Percentiles rank a stretch among this genome's conserved stretches.
These are phyloP conservation scores for Nemophila menziesii DNA, from an alignment of 257 asterid species.

Conservation along the genomic window DNA sequence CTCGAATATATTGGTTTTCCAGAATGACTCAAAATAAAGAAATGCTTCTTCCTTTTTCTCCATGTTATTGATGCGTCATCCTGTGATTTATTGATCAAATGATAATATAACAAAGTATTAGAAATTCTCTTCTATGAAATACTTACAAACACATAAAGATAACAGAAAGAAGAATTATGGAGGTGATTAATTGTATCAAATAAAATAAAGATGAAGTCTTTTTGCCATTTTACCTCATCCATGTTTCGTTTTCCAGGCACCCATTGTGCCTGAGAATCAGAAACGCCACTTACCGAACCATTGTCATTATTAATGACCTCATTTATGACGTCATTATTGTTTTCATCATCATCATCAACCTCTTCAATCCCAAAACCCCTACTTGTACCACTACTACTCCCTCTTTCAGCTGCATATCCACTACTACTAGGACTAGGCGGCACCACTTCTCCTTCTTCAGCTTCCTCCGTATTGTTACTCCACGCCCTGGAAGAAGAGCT, in stretches of 20 bases:
- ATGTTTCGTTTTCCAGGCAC: conserved; percentile 73
- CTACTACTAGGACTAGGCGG: conserved; percentile 83
- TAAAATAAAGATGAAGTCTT: not conserved
- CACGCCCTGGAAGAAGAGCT: conserved; percentile 38
- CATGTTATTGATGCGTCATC: conserved; percentile 90
- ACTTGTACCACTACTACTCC: conserved; percentile 68
- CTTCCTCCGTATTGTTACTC: conserved; percentile 37
- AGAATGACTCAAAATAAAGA: conserved; percentile 78
- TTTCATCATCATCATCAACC: conserved; percentile 30
- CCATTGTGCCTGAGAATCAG: conserved; percentile 37
- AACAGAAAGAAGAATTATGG: no score
- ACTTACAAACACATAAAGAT: not conserved
- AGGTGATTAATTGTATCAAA: no score
- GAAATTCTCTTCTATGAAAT: not conserved
- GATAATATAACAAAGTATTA: conserved; percentile 2
- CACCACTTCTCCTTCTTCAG: conserved; percentile 47
- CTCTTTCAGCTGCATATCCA: conserved; percentile 91
- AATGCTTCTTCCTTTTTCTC: conserved; percentile 99
- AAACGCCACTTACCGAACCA: conserved; percentile 16
- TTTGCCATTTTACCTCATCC: conserved; percentile 51
- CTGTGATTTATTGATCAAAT: conserved; percentile 38
- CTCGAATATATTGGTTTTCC: conserved; percentile 98
- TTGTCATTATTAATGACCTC: conserved; percentile 31
- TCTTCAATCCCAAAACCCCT: conserved; percentile 21
- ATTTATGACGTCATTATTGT: conserved; percentile 22